Base-by-base conservation (phyloP, 177 flowering plant species). In the Vitis hybrid region DNA sequence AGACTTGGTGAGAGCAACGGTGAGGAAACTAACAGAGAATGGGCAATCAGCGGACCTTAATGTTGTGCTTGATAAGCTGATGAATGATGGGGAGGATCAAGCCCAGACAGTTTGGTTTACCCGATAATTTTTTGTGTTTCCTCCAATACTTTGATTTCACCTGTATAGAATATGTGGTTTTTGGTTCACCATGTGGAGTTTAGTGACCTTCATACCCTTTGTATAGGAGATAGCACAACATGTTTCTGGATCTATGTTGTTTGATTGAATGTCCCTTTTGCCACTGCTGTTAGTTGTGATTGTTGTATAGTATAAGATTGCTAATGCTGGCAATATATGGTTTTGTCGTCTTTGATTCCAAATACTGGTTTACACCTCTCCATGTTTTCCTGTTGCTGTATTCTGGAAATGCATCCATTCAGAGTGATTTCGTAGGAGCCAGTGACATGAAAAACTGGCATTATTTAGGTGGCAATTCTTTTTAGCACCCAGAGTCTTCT, bases 11-110 rank as follows among this genome's bases (percentile, higher is more conserved):
- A 80, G 76, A 70, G 75, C 79, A n/a, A 70, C 76, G 3, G 78
- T 77, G 59, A 77, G 60, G 72, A 77, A 77, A 56, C 53, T 82
- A 59, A 67, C 67, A 2, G 79, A 69, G 38, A 72, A 70, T 54
- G 81, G 81, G 67, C 77, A 75, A 51, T 31, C 78, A 11, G 77
- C 72, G 28, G 82, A 82, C 73, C 79, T 77, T 8, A 82, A 82
- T 65, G 53, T 67, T 18, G 75, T 82, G 22, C 75, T 82, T 55
- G 82, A 79, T 67, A 76, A 54, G 64, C 65, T 82, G 50, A 82
- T 77, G 80, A 74, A 69, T 14, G 22, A 44, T 52, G 71, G 73
- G 24, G 57, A 69, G 47, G 19, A n/a, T 17, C 54, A 70, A 18
- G 55, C 49, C 33, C 17, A 51, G 33, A 62, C 13, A 33, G 62